Evolutionary conservation across 768 basidiomycete genomes (phyloP).

Genomic region (Crucibulum laeve): DNA sequence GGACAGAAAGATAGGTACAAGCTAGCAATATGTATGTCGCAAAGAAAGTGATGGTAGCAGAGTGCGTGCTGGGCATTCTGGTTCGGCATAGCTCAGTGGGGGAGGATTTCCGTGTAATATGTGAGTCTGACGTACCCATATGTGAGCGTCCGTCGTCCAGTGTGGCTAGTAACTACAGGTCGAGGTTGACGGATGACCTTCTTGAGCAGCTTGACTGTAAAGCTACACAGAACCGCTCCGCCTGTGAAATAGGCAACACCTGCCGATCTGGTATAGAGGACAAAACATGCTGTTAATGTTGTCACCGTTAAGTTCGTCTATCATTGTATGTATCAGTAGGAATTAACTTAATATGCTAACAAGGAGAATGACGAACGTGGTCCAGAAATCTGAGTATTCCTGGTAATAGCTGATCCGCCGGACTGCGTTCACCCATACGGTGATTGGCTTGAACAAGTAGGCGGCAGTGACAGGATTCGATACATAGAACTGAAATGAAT

Average conservation of each 20-base stretch:
- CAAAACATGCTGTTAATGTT: slow-evolving; percentile 37
- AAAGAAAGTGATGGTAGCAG: slow-evolving; percentile 63
- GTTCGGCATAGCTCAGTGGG: not conserved
- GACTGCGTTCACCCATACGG: too few relatives aligned
- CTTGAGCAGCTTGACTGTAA: slow-evolving; percentile 62
- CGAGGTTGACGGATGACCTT: slow-evolving; percentile 59
- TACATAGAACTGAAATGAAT: too few relatives aligned
- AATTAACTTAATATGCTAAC: too few relatives aligned
- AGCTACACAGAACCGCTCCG: slow-evolving; percentile 52
- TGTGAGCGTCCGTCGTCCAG: slow-evolving; percentile 41
- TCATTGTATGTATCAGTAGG: not conserved
- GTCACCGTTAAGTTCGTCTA: slow-evolving; percentile 63
- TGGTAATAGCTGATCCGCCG: too few relatives aligned
- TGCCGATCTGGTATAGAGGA: slow-evolving; percentile 60
- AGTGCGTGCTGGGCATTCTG: slow-evolving; percentile 86
- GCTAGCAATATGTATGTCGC: slow-evolving; percentile 58
- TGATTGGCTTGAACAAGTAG: too few relatives aligned
- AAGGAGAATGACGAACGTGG: too few relatives aligned
- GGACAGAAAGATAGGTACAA: slow-evolving; percentile 52
- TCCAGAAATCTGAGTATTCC: too few relatives aligned
- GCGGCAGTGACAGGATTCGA: too few relatives aligned
- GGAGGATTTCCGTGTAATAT: not conserved
- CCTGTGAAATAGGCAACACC: slow-evolving; percentile 56
- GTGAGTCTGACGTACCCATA: slow-evolving; percentile 56
- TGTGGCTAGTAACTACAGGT: slow-evolving; percentile 30